A percentile compares a stretch with the other conserved stretches of the same genome.
phyloP scores from a whole-genome alignment of 163 green algal species.

The Prototheca stagnorum region DNA sequence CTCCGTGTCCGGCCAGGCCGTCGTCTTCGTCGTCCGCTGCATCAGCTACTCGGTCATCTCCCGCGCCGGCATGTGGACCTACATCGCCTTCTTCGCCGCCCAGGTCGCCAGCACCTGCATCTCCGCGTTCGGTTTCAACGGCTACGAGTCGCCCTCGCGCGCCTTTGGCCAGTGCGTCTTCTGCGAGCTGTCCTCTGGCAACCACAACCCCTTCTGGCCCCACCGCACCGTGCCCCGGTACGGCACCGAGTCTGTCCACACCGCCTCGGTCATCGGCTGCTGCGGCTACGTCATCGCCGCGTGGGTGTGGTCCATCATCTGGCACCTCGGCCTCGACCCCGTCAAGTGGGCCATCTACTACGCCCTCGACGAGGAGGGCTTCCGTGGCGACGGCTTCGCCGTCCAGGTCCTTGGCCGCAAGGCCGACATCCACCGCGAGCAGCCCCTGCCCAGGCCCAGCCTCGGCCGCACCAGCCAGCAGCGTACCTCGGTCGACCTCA shows the following conservation, averaged over 20 bases:
- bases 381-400: slow-evolving; percentile 25
- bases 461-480: not conserved
- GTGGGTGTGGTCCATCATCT: slow-evolving; percentile 69
- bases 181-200: slow-evolving; percentile 31
- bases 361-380: slow-evolving; percentile 60
- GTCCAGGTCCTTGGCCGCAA: slow-evolving; percentile 9
- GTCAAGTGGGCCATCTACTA: slow-evolving; percentile 47
- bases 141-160: slow-evolving; percentile 34
- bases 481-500: not conserved
- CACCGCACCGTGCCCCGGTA: slow-evolving; percentile 29
- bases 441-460: slow-evolving; percentile 1
- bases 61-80: slow-evolving; percentile 42
- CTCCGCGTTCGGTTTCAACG: slow-evolving; percentile 50
- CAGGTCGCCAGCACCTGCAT: slow-evolving; percentile 47
- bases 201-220: slow-evolving; percentile 32
- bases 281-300: slow-evolving; percentile 54
- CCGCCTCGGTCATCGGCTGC: slow-evolving; percentile 46
- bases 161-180: slow-evolving; percentile 34
- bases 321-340: slow-evolving; percentile 52
- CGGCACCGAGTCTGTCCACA: slow-evolving; percentile 41
- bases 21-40: slow-evolving; percentile 68
- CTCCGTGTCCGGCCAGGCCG: slow-evolving; percentile 54
- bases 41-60: slow-evolving; percentile 32
- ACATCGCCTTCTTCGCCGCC: slow-evolving; percentile 55
- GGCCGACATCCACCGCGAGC: slow-evolving; percentile 14